Conservation (phyloP, 331 rosid genomes). For the Cydonia oblonga region DNA sequence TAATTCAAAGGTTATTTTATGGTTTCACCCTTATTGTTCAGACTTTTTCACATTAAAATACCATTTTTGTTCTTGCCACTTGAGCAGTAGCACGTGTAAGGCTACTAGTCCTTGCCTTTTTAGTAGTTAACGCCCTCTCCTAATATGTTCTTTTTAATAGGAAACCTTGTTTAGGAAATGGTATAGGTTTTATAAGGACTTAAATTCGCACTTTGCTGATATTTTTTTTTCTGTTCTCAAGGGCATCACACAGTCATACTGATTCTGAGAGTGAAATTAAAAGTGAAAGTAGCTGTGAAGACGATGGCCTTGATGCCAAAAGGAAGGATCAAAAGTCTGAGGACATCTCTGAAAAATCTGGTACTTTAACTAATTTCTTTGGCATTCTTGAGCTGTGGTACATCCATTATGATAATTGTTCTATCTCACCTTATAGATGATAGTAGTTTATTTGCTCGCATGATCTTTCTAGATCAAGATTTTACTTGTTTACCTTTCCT, state of each 20-base stretch:
- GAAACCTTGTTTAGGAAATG: background rate
- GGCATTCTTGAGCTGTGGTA: background rate
- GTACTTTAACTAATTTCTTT: slow-evolving; percentile 20
- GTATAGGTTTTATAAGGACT: background rate
- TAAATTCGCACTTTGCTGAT: background rate
- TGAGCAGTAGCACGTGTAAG: too few relatives aligned
- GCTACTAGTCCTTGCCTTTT: background rate
- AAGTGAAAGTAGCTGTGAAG: slow-evolving; percentile 31
- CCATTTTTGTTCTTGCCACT: too few relatives aligned
- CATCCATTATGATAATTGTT: background rate
- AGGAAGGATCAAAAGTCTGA: slow-evolving; percentile 34
- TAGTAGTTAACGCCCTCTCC: background rate
- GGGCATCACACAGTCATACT: slow-evolving; percentile 44
- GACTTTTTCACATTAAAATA: background rate
- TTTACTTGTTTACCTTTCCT: background rate
- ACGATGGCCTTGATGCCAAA: slow-evolving; percentile 28
- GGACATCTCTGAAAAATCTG: slow-evolving; percentile 31
- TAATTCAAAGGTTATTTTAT: background rate
- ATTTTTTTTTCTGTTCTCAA: slow-evolving; percentile 14
- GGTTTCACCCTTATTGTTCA: background rate
- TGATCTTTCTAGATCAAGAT: background rate
- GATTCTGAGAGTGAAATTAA: slow-evolving; percentile 60
- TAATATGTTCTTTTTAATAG: background rate
- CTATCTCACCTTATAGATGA: background rate
- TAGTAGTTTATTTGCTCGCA: background rate